Evolutionary conservation across 2,329 filamentous ascomycete species (phyloP).

Genomic region (Exophiala sp.): DNA sequence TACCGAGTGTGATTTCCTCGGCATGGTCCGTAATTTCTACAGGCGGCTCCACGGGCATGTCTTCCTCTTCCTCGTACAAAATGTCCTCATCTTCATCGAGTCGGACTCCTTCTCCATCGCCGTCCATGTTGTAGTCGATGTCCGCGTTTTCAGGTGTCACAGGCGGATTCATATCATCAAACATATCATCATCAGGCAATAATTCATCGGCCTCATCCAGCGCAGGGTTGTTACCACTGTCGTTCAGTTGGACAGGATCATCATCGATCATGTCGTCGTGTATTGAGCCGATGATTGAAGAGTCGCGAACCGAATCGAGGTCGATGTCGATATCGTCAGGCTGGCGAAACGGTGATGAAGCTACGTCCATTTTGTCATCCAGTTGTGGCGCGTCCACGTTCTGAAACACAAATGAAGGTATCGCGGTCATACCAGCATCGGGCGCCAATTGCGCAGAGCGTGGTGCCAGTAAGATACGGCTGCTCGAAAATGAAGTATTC

Average conservation of each 20-base stretch:
- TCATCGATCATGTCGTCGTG: constrained; percentile 28
- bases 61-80: constrained; percentile 25
- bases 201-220: constrained; percentile 35
- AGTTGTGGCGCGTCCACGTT: constrained; percentile 20
- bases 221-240: constrained; percentile 24
- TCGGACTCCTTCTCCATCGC: constrained; percentile 10
- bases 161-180: constrained; percentile 31
- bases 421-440: constrained; percentile 9
- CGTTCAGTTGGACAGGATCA: constrained; percentile 30
- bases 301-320: constrained; percentile 23
- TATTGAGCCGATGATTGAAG: constrained; percentile 21
- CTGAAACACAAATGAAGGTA: constrained; percentile 17
- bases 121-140: constrained; percentile 21
- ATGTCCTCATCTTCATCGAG: constrained; percentile 26
- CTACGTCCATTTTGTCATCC: constrained; percentile 29
- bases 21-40: constrained; percentile 2
- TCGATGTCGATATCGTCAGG: constrained; percentile 29
- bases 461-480: too few species aligned
- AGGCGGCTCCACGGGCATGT: neutral
- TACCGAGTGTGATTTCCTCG: constrained; percentile 3
- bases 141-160: constrained; percentile 15
- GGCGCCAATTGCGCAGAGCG: neutral
- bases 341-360: constrained; percentile 24
- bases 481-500: too few species aligned
- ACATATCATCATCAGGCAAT: constrained; percentile 39